Base-by-base conservation (phyloP, 2,329 filamentous ascomycete genomes). In the Coniosporium tulheliwenetii region DNA sequence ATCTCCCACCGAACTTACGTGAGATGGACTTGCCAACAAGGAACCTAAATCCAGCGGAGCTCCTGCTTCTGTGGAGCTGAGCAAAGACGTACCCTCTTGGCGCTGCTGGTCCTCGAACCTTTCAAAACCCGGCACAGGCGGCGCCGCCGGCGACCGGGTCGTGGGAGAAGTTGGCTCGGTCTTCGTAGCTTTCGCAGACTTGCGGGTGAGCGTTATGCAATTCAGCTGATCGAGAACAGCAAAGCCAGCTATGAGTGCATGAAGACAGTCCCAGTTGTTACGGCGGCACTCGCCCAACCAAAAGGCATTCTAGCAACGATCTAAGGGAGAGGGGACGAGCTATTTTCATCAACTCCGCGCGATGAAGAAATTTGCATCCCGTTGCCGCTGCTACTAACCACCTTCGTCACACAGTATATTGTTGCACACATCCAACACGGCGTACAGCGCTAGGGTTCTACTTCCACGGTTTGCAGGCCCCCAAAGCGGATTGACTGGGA, bases 41-140 rank as follows among this genome's bases (percentile, higher is more conserved):
- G 19, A 26, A 7, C 7, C 19, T 7, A 26, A 7, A 7, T 7
- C 7, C 19, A 26, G 19, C 19, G 19, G 19, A 4, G 19, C 7
- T 4, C 3, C 7, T 4, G 19, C 3, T 26, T 26, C 19, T 26
- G 19, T 26, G 19, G 3, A 26, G 7, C 19, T 4, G 3, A 3
- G 9, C 10, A 10, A 39, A 15, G 14, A 52, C 65, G 19, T 65
- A 77, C 78, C 82, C 57, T 83, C 68, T 42, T 63, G 67, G 53
- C 80, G 78, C 65, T 86, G 80, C 52, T 73, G 68, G 59, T 86
- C 78, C 63, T 87, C 82, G 52, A 78, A 87, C 15, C 78, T 66
- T 69, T 85, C 85, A 73, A 89, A 81, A 52, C 77, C 77, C 84
- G 47, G 75, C 79, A 56, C 89, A 89, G 46, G 79, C 76, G 43